Conservation (phyloP, 148 eudicot genomes). For the Rhododendron molle region DNA sequence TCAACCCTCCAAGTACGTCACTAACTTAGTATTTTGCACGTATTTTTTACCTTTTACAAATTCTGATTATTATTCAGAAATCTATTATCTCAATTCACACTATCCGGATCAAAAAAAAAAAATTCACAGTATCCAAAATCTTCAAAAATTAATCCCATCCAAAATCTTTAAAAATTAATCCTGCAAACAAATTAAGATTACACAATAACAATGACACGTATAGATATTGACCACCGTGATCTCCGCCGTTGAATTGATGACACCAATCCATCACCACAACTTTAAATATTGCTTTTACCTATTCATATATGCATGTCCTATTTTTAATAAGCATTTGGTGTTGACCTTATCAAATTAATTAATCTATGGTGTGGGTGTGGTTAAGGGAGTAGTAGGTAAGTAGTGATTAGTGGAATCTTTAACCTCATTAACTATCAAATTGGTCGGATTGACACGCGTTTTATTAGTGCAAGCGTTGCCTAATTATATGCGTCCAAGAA, state of each 20-base stretch:
- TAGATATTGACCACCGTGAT: neutral
- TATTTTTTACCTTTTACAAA: neutral
- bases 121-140: too few relatives aligned
- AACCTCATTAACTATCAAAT: neutral
- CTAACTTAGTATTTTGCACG: too few relatives aligned
- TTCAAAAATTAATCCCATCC: too few relatives aligned
- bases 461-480: neutral
- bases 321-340: neutral
- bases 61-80: too few relatives aligned
- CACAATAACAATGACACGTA: neutral
- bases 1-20: too few relatives aligned
- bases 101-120: too few relatives aligned
- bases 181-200: neutral
- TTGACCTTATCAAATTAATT: neutral
- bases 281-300: neutral
- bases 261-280: neutral
- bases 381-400: neutral
- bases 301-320: too few relatives aligned
- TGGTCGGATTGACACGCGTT: neutral
- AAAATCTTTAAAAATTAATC: too few relatives aligned
- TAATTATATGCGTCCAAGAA: neutral
- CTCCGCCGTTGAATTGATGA: neutral
- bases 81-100: too few relatives aligned
- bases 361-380: neutral
- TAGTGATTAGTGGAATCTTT: neutral